Base-by-base conservation (phyloP, 208 protist species). In the Endotrypanum monterogeii region DNA sequence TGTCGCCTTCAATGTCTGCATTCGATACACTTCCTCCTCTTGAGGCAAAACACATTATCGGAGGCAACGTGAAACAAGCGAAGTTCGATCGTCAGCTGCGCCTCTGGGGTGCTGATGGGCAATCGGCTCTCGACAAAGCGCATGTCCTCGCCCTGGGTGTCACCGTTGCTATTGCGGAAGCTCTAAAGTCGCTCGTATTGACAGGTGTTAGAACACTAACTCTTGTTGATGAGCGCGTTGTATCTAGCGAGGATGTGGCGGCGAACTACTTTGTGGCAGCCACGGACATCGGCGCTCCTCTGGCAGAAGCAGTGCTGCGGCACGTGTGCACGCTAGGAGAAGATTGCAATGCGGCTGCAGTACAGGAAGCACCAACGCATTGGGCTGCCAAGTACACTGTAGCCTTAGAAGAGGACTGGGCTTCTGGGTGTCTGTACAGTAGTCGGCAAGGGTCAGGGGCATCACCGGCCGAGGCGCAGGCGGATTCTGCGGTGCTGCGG, bases 111-210 rank as follows among this genome's bases (percentile, higher is more conserved):
- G 76, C 83, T 48, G 91, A 96, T 30, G 98, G 98, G 28, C 98
- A 99, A 87, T 44, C 60, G 0, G 75, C 83, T 12, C 83, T 99
- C 30, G 86, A 95, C 46, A 73, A 77, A 23, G 83, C 97, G 5
- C 85, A 95, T 58, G 79, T 99, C 35, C 89, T 97, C 51, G 86
- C 98, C 5, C 68, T 99, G 18, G 98, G 98, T 58, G 95, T 83
- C 28, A 98, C 88, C 37, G 91, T 90, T 7, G 83, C 88, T 4
- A 96, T 94, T n/a, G 89, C 88, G 35, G 98, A 99, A 70, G 89
- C 92, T 2, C 78, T 99, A 11, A 99, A 99, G 80, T 99, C 98
- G 71, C 74, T 99, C 5, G 84, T 99, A 28, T 83, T 99, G 18
- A 91, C 98, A 12, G 97, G 97, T 50, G 84, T 99, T 60, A 91